These are phyloP conservation scores for Peronospora destructor DNA, from an alignment of 352 stramenopile species.

Conservation along the genomic window DNA sequence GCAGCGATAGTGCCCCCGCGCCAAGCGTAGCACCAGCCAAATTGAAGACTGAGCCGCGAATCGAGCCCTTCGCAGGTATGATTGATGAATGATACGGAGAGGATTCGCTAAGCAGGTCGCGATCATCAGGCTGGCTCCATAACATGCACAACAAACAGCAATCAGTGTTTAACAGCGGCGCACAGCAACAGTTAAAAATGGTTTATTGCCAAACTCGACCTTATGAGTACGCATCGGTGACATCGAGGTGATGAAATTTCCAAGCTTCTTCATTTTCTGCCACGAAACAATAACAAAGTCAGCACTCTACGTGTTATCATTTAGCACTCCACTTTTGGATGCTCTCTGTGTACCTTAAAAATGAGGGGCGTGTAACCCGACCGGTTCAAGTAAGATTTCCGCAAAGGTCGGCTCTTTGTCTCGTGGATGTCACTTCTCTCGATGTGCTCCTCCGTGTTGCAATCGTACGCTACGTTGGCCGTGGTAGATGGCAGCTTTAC, in stretches of 20 bases:
- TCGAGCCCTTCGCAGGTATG: constrained; percentile 75
- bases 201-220: constrained; percentile 3
- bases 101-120: constrained; percentile 46
- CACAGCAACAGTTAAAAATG: not conserved
- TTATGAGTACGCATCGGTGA: constrained; percentile 53
- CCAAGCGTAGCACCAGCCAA: constrained; percentile 73
- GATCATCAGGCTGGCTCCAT: constrained; percentile 22
- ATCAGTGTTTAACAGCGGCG: not conserved
- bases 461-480: constrained; percentile 15
- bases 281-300: constrained; percentile 2
- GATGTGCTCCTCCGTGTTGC: constrained; percentile 7
- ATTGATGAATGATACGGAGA: constrained; percentile 76
- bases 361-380: constrained; percentile 75
- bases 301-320: constrained; percentile 1
- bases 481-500: constrained; percentile 18
- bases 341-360: constrained; percentile 41
- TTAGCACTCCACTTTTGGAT: not conserved
- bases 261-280: constrained; percentile 65
- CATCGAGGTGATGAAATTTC: constrained; percentile 65
- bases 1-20: constrained; percentile 67
- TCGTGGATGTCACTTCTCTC: constrained; percentile 16
- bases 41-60: constrained; percentile 82
- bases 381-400: constrained; percentile 67
- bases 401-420: constrained; percentile 34
- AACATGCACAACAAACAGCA: not conserved